Evolutionary conservation across 2,329 filamentous ascomycete genomes (phyloP).

Genomic region (Raffaelea deltoideospora): DNA sequence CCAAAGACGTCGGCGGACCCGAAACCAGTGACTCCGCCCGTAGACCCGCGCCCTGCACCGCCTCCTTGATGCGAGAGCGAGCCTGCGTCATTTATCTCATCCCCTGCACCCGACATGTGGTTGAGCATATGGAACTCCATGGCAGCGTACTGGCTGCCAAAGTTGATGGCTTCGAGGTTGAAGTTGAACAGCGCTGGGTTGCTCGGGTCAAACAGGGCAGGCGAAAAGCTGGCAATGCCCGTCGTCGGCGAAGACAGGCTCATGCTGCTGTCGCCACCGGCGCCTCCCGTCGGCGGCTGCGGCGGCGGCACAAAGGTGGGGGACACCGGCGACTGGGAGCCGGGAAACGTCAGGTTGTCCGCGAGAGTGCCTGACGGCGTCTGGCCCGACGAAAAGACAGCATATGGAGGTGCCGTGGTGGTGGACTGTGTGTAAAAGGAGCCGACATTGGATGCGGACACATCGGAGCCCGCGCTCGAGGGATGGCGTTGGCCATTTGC

Average conservation of each 20-base stretch:
- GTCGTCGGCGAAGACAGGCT: constrained; percentile 34
- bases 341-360: constrained; percentile 39
- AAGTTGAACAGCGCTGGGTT: constrained; percentile 93
- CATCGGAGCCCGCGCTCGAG: constrained; percentile 30
- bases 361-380: constrained; percentile 28
- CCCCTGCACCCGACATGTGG: constrained; percentile 83
- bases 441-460: constrained; percentile 22
- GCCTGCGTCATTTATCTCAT: constrained; percentile 55
- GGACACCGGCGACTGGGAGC: constrained; percentile 58
- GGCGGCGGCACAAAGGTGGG: constrained; percentile 50
- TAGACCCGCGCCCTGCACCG: constrained; percentile 7
- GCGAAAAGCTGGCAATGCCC: constrained; percentile 35
- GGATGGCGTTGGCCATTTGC: constrained; percentile 31
- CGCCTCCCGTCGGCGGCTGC: constrained; percentile 19
- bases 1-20: constrained; percentile 32
- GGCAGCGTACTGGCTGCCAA: constrained; percentile 90
- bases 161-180: constrained; percentile 84
- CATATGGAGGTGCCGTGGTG: constrained; percentile 29
- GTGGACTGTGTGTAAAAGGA: constrained; percentile 30
- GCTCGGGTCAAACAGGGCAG: constrained; percentile 68
- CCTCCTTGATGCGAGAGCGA: constrained; percentile 25
- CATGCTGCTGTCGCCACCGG: constrained; percentile 24
- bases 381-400: constrained; percentile 33
- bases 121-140: constrained; percentile 93
- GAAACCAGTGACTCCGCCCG: constrained; percentile 16